Percentiles rank a stretch among this genome's conserved stretches.
These are phyloP conservation scores for Paramecium primaurelia DNA, from an alignment of 73 alveolate species.

Conservation along the genomic window DNA sequence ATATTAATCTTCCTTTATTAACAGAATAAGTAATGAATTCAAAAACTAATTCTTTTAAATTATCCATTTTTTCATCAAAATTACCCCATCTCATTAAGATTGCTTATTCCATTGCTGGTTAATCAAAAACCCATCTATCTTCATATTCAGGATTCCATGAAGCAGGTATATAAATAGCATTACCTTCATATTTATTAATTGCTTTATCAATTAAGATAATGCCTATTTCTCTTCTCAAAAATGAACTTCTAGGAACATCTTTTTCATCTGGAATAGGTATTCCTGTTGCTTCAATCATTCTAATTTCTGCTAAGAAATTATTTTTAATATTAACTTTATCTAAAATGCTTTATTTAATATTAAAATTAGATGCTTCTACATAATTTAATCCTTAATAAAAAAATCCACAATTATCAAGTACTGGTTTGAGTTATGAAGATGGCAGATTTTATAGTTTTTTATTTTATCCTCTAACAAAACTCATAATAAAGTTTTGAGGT, in stretches of 20 bases:
- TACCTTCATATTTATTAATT: slow-evolving; percentile 30
- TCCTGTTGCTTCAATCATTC: slow-evolving; percentile 54
- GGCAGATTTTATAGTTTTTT: slow-evolving; percentile 48
- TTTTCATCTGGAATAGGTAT: slow-evolving; percentile 58
- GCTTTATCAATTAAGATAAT: slow-evolving; percentile 26
- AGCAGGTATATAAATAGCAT: slow-evolving; percentile 44
- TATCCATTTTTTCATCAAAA: slow-evolving; percentile 44
- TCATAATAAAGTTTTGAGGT: slow-evolving; percentile 44
- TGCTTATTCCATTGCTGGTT: slow-evolving; percentile 2
- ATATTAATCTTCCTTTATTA: not conserved
- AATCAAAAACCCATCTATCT: slow-evolving; percentile 61
- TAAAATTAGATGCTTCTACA: not conserved
- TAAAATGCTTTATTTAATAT: slow-evolving; percentile 19
- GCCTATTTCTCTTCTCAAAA: slow-evolving; percentile 50
- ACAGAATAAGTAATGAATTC: slow-evolving; percentile 26
- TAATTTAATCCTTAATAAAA: slow-evolving; percentile 15
- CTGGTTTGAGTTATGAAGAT: not conserved
- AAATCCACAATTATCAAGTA: slow-evolving; percentile 42
- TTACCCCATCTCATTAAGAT: slow-evolving; percentile 49
- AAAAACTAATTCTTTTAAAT: slow-evolving; percentile 3
- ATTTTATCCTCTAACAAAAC: slow-evolving; percentile 44
- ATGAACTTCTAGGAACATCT: not conserved
- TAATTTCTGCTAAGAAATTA: slow-evolving; percentile 37
- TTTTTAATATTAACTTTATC: slow-evolving; percentile 35
- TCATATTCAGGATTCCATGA: slow-evolving; percentile 55